These are phyloP conservation scores for Schwanniomyces occidentalis DNA, from an alignment of 805 yeast genomes.

Conservation along the genomic window DNA sequence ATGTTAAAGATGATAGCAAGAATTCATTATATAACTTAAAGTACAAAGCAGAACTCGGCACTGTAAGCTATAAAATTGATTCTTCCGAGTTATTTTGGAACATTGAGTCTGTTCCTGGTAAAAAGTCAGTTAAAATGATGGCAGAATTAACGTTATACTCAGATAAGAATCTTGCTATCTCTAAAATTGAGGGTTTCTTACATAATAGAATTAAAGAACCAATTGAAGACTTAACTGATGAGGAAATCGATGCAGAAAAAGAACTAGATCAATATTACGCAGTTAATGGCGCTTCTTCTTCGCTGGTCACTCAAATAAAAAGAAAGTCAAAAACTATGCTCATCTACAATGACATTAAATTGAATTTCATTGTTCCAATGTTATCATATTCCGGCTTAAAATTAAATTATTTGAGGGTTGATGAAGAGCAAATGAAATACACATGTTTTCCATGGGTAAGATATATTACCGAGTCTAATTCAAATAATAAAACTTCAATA, in stretches of 20 bases:
- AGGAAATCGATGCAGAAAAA: constrained; percentile 26
- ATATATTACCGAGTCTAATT: constrained; percentile 39
- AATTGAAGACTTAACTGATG: constrained; percentile 15
- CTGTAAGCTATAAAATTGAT: constrained; percentile 70
- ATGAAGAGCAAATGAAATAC: constrained; percentile 59
- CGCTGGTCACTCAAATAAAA: constrained; percentile 23
- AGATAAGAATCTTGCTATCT: constrained; percentile 2
- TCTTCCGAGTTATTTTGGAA: constrained; percentile 72
- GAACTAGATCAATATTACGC: constrained; percentile 35
- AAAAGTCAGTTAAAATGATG: constrained; percentile 50
- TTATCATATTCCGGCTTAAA: constrained; percentile 65
- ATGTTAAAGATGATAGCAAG: constrained; percentile 9
- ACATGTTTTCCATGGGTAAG: constrained; percentile 82
- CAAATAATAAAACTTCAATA: neutral
- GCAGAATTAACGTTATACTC: constrained; percentile 43
- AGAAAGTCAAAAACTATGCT: constrained; percentile 10
- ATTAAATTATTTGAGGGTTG: constrained; percentile 64
- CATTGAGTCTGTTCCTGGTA: constrained; percentile 66
- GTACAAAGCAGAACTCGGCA: constrained; percentile 72
- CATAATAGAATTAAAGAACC: constrained; percentile 1
- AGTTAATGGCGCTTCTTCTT: constrained; percentile 34
- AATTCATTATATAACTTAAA: constrained; percentile 50
- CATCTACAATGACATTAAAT: constrained; percentile 22
- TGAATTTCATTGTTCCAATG: constrained; percentile 42
- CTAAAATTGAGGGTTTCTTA: constrained; percentile 5